Percentiles rank a stretch among this genome's conserved stretches.
These are phyloP conservation scores for Gaultheria prostrata DNA, from an alignment of 148 eudicot genomes.

Conservation along the genomic window DNA sequence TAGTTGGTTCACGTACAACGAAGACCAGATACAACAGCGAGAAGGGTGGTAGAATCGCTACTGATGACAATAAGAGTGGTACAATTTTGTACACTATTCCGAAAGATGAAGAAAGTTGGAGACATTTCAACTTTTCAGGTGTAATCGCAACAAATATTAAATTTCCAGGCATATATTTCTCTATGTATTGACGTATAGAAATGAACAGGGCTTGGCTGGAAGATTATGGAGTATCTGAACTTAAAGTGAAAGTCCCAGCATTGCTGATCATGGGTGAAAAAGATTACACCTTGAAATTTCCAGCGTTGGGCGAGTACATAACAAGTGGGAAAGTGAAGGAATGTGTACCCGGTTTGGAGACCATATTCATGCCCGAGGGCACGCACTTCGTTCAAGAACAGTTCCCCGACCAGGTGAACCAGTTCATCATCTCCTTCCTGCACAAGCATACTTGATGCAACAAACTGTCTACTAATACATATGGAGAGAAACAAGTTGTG, in stretches of 20 bases:
- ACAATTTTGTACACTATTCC: background rate
- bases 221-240: conserved; percentile 25
- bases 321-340: conserved; percentile 27
- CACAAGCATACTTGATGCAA: conserved; percentile 12
- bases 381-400: conserved; percentile 45
- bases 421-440: conserved; percentile 35
- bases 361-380: conserved; percentile 31
- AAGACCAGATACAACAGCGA: background rate
- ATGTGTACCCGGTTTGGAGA: conserved; percentile 35
- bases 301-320: conserved; percentile 31
- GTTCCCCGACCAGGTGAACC: conserved; percentile 36
- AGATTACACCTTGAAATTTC: conserved; percentile 32
- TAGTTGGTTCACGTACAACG: background rate
- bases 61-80: background rate
- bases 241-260: conserved; percentile 19
- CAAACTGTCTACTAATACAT: background rate
- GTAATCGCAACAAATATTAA: background rate
- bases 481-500: background rate
- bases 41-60: background rate
- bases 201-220: conserved; percentile 21
- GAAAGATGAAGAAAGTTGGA: background rate
- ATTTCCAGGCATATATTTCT: background rate
- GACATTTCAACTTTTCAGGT: background rate
- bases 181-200: background rate
- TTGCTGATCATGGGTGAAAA: conserved; percentile 41